phyloP scores from a whole-genome alignment of 2,329 filamentous ascomycete species.

The Chaetomium olivaceum region DNA sequence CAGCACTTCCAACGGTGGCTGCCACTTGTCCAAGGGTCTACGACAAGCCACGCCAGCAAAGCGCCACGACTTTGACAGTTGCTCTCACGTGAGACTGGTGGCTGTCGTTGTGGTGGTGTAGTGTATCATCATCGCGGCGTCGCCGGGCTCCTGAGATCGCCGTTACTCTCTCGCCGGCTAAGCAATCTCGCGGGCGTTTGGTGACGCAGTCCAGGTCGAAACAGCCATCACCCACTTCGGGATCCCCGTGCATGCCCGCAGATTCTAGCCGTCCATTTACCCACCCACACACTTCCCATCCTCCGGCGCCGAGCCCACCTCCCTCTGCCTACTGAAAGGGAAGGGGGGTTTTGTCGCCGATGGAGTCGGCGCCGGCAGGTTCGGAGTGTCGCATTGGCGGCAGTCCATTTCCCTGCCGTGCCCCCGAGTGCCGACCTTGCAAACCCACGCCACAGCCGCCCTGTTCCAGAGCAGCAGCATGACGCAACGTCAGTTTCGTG shows the following conservation, averaged over 20 bases:
- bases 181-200: not conserved
- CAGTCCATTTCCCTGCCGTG: conserved; percentile 9
- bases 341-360: not conserved
- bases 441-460: not conserved
- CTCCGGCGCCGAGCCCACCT: not conserved
- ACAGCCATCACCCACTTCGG: conserved; percentile 2
- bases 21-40: not conserved
- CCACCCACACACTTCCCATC: not conserved
- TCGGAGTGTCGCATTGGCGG: conserved; percentile 18
- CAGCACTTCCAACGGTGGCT: not conserved
- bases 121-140: not conserved
- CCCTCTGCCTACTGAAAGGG: conserved; percentile 2
- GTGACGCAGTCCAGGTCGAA: not conserved
- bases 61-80: not conserved
- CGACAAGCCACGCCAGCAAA: not conserved
- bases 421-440: conserved; percentile 15
- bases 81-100: not conserved
- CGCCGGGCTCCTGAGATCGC: not conserved
- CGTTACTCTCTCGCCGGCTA: not conserved
- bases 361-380: conserved; percentile 2
- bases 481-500: conserved; percentile 11
- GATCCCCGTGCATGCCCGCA: not conserved
- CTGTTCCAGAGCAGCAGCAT: conserved; percentile 7
- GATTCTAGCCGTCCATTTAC: conserved; percentile 1
- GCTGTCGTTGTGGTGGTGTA: not conserved